Evolutionary conservation across 2,329 filamentous ascomycete genomes (phyloP).

Genomic region (Pseudocercospora macadamiae): DNA sequence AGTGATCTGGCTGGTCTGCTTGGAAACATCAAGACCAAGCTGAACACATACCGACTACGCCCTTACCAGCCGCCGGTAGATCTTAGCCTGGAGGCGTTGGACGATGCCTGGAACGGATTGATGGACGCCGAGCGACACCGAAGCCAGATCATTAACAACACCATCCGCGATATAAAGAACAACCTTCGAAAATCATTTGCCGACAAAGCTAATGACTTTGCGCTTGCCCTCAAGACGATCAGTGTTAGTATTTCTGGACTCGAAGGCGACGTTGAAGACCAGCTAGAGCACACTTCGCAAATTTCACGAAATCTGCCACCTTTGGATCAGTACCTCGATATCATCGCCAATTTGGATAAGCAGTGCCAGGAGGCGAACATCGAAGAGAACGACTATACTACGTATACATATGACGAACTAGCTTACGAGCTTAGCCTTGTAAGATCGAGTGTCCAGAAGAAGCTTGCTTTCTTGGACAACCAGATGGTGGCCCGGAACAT

Average conservation of each 20-base stretch:
- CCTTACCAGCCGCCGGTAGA: conserved; percentile 89
- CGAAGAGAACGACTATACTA: conserved; percentile 99
- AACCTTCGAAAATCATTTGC: conserved; percentile 88
- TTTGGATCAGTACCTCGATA: conserved; percentile 86
- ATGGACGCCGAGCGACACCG: conserved; percentile 83
- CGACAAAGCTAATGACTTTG: conserved; percentile 98
- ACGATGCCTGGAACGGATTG: conserved; percentile 77
- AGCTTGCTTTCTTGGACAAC: conserved; percentile 94
- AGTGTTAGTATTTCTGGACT: conserved; percentile 94
- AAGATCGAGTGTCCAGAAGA: conserved; percentile 90
- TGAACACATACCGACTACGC: conserved; percentile 88
- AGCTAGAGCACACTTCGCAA: conserved; percentile 81
- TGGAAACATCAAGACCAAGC: conserved; percentile 98
- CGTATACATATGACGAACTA: conserved; percentile 95
- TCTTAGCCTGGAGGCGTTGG: conserved; percentile 78
- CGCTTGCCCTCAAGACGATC: conserved; percentile 90
- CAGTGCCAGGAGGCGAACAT: conserved; percentile 97
- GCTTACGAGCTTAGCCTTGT: conserved; percentile 91
- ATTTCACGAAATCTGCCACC: conserved; percentile 84
- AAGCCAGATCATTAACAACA: conserved; percentile 95
- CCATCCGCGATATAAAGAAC: conserved; percentile 98
- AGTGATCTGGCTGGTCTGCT: conserved; percentile 89
- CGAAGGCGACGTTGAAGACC: conserved; percentile 95
- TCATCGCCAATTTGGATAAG: conserved; percentile 81
- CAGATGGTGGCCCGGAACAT: conserved; percentile 98